Conservation (phyloP, 1,284 basidiomycete species). For the Apiotrichum akiyoshidainum region DNA sequence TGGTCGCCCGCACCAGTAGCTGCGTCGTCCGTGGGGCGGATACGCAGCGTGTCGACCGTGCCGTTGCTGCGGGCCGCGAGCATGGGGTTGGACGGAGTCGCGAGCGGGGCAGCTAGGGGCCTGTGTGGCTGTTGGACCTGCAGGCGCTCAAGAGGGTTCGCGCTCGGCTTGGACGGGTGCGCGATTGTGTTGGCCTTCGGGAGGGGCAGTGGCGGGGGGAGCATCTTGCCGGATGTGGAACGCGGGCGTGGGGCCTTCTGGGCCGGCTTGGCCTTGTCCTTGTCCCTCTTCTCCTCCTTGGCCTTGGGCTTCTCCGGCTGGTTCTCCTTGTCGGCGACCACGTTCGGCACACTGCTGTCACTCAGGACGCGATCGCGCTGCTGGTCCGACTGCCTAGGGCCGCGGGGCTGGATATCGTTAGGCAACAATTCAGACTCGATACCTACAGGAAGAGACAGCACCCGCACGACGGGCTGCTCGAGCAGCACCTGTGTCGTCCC, state of each 20-base stretch:
- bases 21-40: conserved; percentile 6
- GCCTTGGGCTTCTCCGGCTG: neutral
- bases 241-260: neutral
- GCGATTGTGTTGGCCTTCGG: neutral
- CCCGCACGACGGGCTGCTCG: neutral
- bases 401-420: neutral
- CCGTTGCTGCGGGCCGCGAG: neutral
- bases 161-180: neutral
- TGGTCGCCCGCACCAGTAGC: neutral
- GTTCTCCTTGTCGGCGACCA: neutral
- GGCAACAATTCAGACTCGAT: neutral
- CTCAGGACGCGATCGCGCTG: neutral
- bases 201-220: neutral
- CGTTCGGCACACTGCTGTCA: neutral
- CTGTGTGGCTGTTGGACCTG: neutral
- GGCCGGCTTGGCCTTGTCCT: neutral
- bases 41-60: conserved; percentile 10
- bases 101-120: neutral
- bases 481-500: neutral
- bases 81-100: conserved; percentile 2
- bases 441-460: neutral
- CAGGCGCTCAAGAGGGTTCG: neutral
- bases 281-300: neutral
- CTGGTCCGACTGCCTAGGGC: no score
- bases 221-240: neutral